phyloP scores from a whole-genome alignment of 106 monocot genomes.

The Phalaenopsis equestris region DNA sequence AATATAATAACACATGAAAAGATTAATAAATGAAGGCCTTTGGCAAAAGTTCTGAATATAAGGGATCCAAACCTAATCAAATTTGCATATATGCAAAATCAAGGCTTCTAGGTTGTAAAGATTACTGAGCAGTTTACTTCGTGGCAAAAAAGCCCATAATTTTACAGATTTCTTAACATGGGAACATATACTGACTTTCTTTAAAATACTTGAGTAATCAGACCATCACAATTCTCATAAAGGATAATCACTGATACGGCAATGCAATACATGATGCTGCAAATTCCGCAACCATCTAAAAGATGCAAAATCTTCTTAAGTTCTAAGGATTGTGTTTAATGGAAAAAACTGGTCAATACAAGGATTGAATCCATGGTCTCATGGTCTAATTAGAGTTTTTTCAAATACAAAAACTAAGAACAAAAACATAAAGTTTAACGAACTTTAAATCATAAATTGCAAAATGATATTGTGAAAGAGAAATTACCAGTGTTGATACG shows the following conservation, averaged over 20 bases:
- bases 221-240: not conserved
- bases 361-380: too few species aligned
- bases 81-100: not conserved
- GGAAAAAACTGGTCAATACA: not conserved
- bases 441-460: not conserved
- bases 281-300: not conserved
- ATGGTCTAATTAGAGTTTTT: too few species aligned
- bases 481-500: slow-evolving; percentile 78
- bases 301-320: not conserved
- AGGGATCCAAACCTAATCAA: not conserved
- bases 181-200: too few species aligned
- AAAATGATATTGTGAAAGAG: not conserved
- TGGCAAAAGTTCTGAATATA: not conserved
- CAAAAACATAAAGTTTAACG: not conserved
- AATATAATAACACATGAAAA: not conserved
- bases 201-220: not conserved
- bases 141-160: not conserved
- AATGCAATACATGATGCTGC: not conserved
- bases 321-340: not conserved
- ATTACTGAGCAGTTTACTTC: not conserved
- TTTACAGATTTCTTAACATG: not conserved
- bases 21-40: not conserved
- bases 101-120: not conserved
- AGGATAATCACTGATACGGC: not conserved
- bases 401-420: not conserved